phyloP scores from a whole-genome alignment of 148 eudicot species.

The Polygonum aviculare region DNA sequence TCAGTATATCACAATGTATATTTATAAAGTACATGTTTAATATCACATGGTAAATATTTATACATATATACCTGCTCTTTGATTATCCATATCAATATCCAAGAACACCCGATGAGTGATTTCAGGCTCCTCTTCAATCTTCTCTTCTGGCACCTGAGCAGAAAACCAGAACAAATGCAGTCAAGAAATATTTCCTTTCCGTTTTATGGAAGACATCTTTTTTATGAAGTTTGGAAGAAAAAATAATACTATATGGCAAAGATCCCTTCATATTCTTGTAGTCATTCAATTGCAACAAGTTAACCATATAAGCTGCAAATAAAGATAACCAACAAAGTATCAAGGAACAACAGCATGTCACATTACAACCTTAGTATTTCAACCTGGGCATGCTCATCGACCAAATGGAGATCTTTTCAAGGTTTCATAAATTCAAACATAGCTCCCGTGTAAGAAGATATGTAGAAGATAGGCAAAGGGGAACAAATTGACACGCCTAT shows the following conservation, averaged over 20 bases:
- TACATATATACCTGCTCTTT: slow-evolving; percentile 58
- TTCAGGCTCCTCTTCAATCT: slow-evolving; percentile 47
- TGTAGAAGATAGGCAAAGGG: neutral
- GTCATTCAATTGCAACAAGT: neutral
- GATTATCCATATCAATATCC: slow-evolving; percentile 94
- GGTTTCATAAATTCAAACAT: neutral
- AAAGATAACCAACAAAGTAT: neutral
- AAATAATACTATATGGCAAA: neutral
- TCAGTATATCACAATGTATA: neutral
- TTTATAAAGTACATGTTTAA: neutral
- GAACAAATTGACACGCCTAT: neutral
- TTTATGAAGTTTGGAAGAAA: neutral
- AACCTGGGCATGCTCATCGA: neutral
- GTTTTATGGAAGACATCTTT: neutral
- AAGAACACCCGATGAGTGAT: slow-evolving; percentile 82
- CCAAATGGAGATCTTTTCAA: neutral
- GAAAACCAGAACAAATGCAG: neutral
- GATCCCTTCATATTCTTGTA: neutral
- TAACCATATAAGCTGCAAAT: neutral
- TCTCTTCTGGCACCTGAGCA: slow-evolving; percentile 26
- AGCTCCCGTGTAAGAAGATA: neutral
- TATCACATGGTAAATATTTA: neutral
- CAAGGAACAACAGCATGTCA: neutral
- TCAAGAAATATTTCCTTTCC: neutral
- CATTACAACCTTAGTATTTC: neutral